A percentile compares a stretch with the other conserved stretches of the same genome.
Evolutionary conservation across 257 asterid genomes (phyloP).

Genomic region (Ilex asprella): DNA sequence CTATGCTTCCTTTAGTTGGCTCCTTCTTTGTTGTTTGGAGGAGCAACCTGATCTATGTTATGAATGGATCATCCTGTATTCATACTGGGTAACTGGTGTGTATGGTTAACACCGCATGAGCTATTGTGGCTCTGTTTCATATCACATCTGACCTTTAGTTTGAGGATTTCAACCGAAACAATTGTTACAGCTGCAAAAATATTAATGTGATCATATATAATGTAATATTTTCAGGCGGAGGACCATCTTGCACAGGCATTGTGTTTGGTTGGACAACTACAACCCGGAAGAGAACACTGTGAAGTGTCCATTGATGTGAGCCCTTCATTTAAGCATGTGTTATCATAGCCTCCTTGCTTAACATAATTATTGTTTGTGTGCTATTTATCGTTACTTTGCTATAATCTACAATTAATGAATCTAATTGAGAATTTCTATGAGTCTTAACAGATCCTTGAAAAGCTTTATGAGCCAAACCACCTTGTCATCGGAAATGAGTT

Average conservation of each 20-base stretch:
- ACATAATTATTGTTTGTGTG: too few species aligned
- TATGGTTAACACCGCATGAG: too few species aligned
- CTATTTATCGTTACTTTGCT: too few species aligned
- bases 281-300: slow-evolving; percentile 65
- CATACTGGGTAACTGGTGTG: too few species aligned
- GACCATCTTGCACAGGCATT: slow-evolving; percentile 72
- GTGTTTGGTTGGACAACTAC: slow-evolving; percentile 58
- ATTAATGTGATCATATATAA: not conserved
- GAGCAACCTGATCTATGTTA: too few species aligned
- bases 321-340: not conserved
- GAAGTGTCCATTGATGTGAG: slow-evolving; percentile 66
- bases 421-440: not conserved
- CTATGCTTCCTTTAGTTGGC: not conserved
- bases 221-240: slow-evolving; percentile 48
- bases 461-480: slow-evolving; percentile 63
- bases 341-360: too few species aligned
- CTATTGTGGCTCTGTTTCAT: too few species aligned
- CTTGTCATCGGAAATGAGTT: slow-evolving; percentile 75
- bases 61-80: too few species aligned
- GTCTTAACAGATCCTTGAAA: slow-evolving; percentile 63
- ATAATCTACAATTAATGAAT: not conserved
- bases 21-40: too few species aligned
- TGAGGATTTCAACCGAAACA: too few species aligned
- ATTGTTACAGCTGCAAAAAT: too few species aligned
- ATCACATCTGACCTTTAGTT: too few species aligned